Evolutionary conservation across 345 rosid species (phyloP).

Genomic region (Murraya koenigii): DNA sequence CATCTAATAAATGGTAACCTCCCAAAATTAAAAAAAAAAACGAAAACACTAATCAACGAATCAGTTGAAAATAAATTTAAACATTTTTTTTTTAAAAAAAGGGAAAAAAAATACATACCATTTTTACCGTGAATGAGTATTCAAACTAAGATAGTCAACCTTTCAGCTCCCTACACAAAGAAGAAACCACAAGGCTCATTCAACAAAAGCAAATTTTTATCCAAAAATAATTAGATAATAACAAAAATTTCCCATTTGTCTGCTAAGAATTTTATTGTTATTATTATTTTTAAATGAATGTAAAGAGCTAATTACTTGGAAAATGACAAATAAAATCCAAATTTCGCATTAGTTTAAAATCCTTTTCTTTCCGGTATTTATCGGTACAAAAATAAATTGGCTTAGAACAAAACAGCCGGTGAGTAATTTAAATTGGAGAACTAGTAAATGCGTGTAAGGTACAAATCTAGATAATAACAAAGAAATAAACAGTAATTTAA

Average conservation of each 20-base stretch:
- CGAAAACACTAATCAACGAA: background rate
- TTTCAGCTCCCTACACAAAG: conserved; percentile 24
- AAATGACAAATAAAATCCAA: background rate
- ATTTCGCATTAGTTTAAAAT: background rate
- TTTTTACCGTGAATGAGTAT: conserved; percentile 19
- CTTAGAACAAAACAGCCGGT: background rate
- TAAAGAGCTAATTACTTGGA: background rate
- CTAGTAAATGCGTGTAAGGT: background rate
- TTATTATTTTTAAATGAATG: background rate
- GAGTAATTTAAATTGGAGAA: background rate
- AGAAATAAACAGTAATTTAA: background rate
- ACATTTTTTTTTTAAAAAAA: too few relatives aligned
- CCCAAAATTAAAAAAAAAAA: too few relatives aligned
- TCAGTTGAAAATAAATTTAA: conserved; percentile 4
- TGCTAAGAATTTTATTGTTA: background rate
- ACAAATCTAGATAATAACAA: background rate
- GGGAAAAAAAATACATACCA: too few relatives aligned
- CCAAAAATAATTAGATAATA: background rate
- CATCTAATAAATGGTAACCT: background rate
- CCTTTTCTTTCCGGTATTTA: background rate
- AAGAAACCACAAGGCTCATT: background rate
- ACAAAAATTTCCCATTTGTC: background rate
- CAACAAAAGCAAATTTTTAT: background rate
- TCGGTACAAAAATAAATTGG: background rate
- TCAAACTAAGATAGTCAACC: conserved; percentile 1